A percentile compares a stretch with the other conserved stretches of the same genome.
phyloP scores from a whole-genome alignment of 345 rosid species.

The Syzygium grande region DNA sequence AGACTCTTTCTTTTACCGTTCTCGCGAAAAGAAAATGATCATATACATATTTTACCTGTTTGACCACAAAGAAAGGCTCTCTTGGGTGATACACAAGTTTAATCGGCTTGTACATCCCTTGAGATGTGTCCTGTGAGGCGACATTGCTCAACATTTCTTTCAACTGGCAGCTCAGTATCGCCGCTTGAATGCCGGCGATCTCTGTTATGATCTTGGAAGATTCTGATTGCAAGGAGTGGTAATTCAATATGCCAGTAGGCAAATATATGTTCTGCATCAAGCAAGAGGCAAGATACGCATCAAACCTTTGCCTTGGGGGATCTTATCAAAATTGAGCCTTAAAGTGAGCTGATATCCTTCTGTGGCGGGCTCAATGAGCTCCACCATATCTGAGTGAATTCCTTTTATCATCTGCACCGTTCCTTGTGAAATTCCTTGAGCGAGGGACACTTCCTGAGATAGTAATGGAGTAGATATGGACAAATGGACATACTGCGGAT shows the following conservation, averaged over 20 bases:
- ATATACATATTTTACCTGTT: constrained; percentile 36
- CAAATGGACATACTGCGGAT: constrained; percentile 36
- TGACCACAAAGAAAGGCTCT: constrained; percentile 73
- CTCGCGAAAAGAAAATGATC: neutral
- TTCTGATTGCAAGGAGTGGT: constrained; percentile 24
- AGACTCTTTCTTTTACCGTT: neutral
- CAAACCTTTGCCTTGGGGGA: constrained; percentile 60
- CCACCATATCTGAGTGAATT: constrained; percentile 41
- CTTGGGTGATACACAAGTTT: constrained; percentile 63
- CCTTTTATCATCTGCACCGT: constrained; percentile 34
- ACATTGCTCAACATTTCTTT: constrained; percentile 58
- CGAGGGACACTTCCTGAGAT: constrained; percentile 30
- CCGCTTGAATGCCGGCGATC: constrained; percentile 66
- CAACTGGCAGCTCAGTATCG: constrained; percentile 59
- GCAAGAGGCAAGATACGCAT: neutral
- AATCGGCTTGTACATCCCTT: constrained; percentile 39
- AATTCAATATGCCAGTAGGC: neutral
- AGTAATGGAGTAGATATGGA: constrained; percentile 58
- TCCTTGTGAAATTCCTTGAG: constrained; percentile 34
- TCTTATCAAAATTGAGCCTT: constrained; percentile 40
- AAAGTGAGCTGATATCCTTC: constrained; percentile 88
- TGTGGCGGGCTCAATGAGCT: constrained; percentile 63
- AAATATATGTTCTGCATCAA: neutral
- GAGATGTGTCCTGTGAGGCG: constrained; percentile 29
- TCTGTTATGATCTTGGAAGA: constrained; percentile 44